Base-by-base conservation (phyloP, 805 yeast species). In the Cyberlindnera subsufficiens region DNA sequence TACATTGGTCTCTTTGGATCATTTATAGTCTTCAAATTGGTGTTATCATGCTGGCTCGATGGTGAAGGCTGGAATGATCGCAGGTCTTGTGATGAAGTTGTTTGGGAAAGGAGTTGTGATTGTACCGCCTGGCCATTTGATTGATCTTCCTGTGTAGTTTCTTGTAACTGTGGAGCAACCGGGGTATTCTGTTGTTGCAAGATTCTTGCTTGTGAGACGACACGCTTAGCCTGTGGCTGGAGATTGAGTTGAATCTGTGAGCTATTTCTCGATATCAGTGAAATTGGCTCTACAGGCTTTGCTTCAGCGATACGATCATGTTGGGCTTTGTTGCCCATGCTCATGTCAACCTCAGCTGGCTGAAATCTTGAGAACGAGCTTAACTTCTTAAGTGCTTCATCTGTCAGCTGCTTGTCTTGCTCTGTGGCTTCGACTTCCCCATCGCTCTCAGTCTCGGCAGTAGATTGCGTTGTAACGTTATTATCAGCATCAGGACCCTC, bases 1-100 rank as follows among this genome's bases (percentile, higher is more conserved):
- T 88, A 90, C 68, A 90, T 68, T 9, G 97, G 96, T 55, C 86
- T 83, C 60, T 88, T 77, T 49, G 88, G 90, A 37, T 82, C 83
- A 44, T 80, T 78, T 47, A 89, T 78, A 55, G 88, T 95, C 58
- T 80, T 45, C 40, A 37, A 20, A 22, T 41, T 46, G n/a, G 51
- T 25, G 29, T 41, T 44, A 34, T 51, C 45, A 6, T 25, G 40
- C 14, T 25, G 40, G 17, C 43, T 38, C 29, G 41, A 34, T 30
- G 43, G 33, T 8, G 38, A 32, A 9, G 39, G 42, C 20, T 37
- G 40, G 40, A 38, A 30, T 14, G 42, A 30, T 13, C 20, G 35
- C 3, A 40, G 38, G 27, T 30, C 37, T 30, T 40, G 42, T 13
- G 42, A 43, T 32, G 42, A 46, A 40, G 51, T 47, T 38, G 38